Percentiles rank a stretch among this genome's conserved stretches.
Conservation (phyloP, 352 stramenopile genomes). For the Phytophthora citrophthora region DNA sequence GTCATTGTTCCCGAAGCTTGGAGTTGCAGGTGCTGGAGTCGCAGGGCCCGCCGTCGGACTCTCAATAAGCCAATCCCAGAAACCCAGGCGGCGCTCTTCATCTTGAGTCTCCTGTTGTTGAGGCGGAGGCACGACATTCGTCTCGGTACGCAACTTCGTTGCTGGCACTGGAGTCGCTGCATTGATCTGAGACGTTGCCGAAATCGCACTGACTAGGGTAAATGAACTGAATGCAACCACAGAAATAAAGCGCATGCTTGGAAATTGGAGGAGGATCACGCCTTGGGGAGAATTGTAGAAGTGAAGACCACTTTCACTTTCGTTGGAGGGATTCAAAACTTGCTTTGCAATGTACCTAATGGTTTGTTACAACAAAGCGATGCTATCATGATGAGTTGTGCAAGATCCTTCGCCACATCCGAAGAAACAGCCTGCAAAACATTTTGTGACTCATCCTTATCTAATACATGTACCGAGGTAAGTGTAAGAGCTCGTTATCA, state of each 20-base stretch:
- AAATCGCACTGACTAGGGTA: constrained; percentile 4
- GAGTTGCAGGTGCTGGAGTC: background rate
- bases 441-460: too few relatives aligned
- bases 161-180: background rate
- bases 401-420: too few relatives aligned
- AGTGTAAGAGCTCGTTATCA: too few relatives aligned
- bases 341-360: too few relatives aligned
- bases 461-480: too few relatives aligned
- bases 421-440: too few relatives aligned
- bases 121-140: constrained; percentile 2
- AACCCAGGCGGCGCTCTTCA: constrained; percentile 4
- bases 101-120: background rate
- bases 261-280: background rate
- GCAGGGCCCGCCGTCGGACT: constrained; percentile 1
- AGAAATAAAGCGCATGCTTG: constrained; percentile 10
- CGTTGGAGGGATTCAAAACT: too few relatives aligned
- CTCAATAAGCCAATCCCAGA: constrained; percentile 5
- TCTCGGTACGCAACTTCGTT: constrained; percentile 12
- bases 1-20: background rate
- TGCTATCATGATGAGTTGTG: too few relatives aligned
- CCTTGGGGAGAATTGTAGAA: background rate
- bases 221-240: background rate
- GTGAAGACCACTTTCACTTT: background rate
- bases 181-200: background rate
- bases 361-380: too few relatives aligned